Conservation (phyloP, 345 rosid genomes). For the Murraya koenigii region DNA sequence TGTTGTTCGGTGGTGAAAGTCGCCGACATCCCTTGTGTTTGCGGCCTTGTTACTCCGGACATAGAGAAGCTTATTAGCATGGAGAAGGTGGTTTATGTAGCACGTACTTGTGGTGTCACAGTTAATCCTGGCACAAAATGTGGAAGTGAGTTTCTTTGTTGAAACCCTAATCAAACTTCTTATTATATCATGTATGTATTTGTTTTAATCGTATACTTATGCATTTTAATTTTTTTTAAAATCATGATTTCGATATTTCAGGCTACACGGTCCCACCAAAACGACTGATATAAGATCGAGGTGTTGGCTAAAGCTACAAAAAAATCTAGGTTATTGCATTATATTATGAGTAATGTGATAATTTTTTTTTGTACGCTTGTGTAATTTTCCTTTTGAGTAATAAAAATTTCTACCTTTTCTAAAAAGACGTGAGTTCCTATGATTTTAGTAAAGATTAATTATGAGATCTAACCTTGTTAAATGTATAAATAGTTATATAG, state of each 20-base stretch:
- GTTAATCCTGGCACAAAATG: conserved; percentile 38
- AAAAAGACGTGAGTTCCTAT: too few species aligned
- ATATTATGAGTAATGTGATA: too few species aligned
- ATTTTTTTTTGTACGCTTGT: too few species aligned
- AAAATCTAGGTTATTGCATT: too few species aligned
- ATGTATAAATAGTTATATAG: too few species aligned
- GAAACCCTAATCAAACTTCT: not conserved
- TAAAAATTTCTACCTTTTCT: too few species aligned
- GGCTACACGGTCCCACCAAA: conserved; percentile 6
- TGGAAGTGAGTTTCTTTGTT: conserved; percentile 32
- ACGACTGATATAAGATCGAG: not conserved
- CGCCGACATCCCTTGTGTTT: conserved; percentile 29
- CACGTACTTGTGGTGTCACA: conserved; percentile 39
- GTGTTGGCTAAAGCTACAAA: too few species aligned
- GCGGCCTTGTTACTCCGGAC: conserved; percentile 27
- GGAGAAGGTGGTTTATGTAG: conserved; percentile 43
- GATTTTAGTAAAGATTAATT: too few species aligned
- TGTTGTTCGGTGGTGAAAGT: conserved; percentile 27
- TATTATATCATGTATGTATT: not conserved
- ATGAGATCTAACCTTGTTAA: too few species aligned
- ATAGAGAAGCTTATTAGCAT: conserved; percentile 29
- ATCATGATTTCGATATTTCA: not conserved
- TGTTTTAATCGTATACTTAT: not conserved
- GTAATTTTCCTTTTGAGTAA: too few species aligned
- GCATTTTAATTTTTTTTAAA: not conserved